Conservation (phyloP, 2,329 filamentous ascomycete species). For the Pseudogymnoascus sp. region DNA sequence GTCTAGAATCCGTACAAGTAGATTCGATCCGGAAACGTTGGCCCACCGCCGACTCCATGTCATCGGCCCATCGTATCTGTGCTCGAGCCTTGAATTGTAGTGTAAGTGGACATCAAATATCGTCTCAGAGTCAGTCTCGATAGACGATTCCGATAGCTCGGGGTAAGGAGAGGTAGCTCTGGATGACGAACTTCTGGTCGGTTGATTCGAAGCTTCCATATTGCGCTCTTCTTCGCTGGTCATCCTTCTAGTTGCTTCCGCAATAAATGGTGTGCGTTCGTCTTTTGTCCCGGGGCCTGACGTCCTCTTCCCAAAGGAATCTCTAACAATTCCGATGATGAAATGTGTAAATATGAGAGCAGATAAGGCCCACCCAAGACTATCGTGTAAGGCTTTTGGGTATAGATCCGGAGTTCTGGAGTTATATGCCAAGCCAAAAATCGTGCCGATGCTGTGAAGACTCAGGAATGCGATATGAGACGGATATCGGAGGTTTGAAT, state of each 20-base stretch:
- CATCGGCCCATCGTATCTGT: conserved; percentile 7
- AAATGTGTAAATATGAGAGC: conserved; percentile 4
- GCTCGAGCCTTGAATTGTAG: conserved; percentile 8
- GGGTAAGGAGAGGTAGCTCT: not conserved
- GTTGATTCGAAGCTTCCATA: not conserved
- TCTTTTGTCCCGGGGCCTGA: not conserved
- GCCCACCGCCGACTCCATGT: conserved; percentile 6
- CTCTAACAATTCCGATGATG: conserved; percentile 4
- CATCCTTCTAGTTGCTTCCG: not conserved
- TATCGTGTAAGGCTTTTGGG: not conserved
- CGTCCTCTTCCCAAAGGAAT: not conserved
- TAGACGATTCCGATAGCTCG: conserved; percentile 3
- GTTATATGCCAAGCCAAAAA: conserved; percentile 6
- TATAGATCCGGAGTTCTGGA: conserved; percentile 8
- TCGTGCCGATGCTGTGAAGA: conserved; percentile 6
- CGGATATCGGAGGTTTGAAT: conserved; percentile 8
- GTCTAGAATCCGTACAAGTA: conserved; percentile 7
- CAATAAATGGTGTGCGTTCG: not conserved
- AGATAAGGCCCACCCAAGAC: conserved; percentile 9
- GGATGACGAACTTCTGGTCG: conserved; percentile 10
- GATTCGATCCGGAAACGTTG: conserved; percentile 1
- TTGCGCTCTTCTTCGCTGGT: not conserved
- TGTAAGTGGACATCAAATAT: conserved; percentile 8
- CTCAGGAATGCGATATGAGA: conserved; percentile 8
- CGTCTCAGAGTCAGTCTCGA: conserved; percentile 5